Percentiles rank a stretch among this genome's conserved stretches.
Evolutionary conservation across 2,329 filamentous ascomycete species (phyloP).

Genomic region (Mycosphaerelloides madeirae): DNA sequence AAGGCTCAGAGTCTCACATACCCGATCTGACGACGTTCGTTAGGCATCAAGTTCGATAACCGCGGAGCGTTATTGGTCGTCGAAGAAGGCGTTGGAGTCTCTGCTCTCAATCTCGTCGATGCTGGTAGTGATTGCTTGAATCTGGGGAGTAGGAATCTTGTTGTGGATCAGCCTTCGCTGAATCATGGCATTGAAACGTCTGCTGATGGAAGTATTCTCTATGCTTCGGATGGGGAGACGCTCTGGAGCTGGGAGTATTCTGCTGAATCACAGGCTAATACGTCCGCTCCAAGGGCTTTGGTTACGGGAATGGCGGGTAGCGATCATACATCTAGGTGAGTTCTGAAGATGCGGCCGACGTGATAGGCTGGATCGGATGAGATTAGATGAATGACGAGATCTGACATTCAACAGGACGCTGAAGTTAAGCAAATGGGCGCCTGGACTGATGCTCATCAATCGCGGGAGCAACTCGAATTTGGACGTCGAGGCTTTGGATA

Average conservation of each 20-base stretch:
- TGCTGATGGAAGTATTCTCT: constrained; percentile 47
- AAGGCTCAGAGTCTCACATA: no score
- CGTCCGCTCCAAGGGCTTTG: constrained; percentile 49
- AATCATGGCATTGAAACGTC: constrained; percentile 30
- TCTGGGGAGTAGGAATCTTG: constrained; percentile 18
- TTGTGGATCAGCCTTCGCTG: constrained; percentile 20
- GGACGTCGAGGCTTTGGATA: constrained; percentile 50
- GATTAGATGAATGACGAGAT: no score
- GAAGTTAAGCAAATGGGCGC: constrained; percentile 52
- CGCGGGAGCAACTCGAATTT: constrained; percentile 62
- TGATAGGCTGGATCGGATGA: no score
- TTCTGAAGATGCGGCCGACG: no score
- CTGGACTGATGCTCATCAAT: constrained; percentile 58
- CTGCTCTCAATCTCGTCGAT: constrained; percentile 21
- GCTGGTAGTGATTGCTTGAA: constrained; percentile 23
- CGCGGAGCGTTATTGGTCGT: constrained; percentile 48
- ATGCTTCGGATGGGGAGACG: constrained; percentile 53
- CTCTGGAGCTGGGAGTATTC: constrained; percentile 64
- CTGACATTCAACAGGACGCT: constrained; percentile 48
- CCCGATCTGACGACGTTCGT: no score
- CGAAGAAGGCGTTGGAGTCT: constrained; percentile 34
- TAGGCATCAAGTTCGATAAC: constrained; percentile 44
- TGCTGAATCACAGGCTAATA: constrained; percentile 34
- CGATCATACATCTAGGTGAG: constrained; percentile 54
- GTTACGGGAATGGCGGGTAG: constrained; percentile 58